Base-by-base conservation (phyloP, 2,329 filamentous ascomycete species). In the Aspergillus amoenus region DNA sequence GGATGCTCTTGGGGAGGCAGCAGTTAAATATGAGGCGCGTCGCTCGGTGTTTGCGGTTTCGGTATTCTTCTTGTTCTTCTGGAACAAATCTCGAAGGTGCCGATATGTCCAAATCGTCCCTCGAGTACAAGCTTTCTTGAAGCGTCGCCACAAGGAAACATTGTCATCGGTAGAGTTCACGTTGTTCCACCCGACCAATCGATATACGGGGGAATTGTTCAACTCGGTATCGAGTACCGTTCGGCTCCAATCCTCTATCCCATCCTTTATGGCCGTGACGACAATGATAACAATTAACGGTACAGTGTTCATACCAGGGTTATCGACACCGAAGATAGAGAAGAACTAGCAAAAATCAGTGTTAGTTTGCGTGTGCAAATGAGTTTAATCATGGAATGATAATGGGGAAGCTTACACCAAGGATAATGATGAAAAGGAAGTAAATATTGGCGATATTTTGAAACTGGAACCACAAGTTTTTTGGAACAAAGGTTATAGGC, bases 381-480 rank as follows among this genome's bases (percentile, higher is more conserved):
- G n/a, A n/a, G 15, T 24, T 12, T 17, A 39, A 30, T 13, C 3
- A 45, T 12, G 45, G 52, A 40, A 43, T 37, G 52, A 43, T 55
- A 7, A 13, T 30, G 32, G 30, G 93, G 82, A 17, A 30, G 37
- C 53, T 44, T 88, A 97, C 94, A 69, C 88, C 88, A 59, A 99
- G 84, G 70, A 99, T 96, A 72, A 97, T 93, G 68, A 93, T 84
- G 78, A 97, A 97, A 66, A 97, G 81, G 83, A 99, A 99, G 78
- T 97, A 99, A 53, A 97, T 88, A 75, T 99, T 99, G 70, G 94
- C 94, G 68, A 99, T 89, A 71, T 97, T 97, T 77, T 99, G 93
- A 72, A 99, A 97, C 76, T 99, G 95, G 64, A 96, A 91, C 86
- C 88, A 99, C 70, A 99, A 72, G 76, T 99, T 97, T 79, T 97